Evolutionary conservation across 23 red algal genomes (phyloP).

Genomic region (Agarophyton chilense): DNA sequence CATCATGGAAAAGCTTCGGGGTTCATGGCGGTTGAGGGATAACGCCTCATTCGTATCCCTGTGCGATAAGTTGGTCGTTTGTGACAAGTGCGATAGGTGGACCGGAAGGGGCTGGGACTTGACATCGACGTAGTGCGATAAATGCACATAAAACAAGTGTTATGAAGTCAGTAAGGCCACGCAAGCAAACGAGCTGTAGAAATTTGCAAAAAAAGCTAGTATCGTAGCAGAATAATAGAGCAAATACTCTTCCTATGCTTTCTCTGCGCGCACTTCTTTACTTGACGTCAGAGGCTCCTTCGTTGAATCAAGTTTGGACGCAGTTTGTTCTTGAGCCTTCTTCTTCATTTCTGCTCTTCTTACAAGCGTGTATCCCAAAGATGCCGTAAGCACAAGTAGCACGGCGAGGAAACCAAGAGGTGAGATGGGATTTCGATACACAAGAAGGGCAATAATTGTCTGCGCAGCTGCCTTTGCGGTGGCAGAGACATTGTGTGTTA

Average conservation of each 20-base stretch:
- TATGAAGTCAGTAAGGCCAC: neutral
- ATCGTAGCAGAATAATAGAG: neutral
- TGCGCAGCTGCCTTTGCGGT: slow-evolving; percentile 98
- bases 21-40: no score
- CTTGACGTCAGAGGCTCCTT: slow-evolving; percentile 43
- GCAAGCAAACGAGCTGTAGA: neutral
- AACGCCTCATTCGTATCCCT: no score
- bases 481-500: slow-evolving; percentile 95
- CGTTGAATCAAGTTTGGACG: neutral
- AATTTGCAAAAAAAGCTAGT: no score
- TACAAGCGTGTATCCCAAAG: slow-evolving; percentile 86
- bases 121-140: no score
- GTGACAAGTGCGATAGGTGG: no score
- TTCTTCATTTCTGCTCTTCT: slow-evolving; percentile 87
- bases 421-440: slow-evolving; percentile 91
- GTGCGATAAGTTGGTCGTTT: no score
- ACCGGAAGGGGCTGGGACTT: no score
- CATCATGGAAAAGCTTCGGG: no score
- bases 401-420: slow-evolving; percentile 78
- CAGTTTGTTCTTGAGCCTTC: slow-evolving; percentile 51
- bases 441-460: slow-evolving; percentile 81
- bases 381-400: slow-evolving; percentile 75
- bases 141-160: neutral
- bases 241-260: slow-evolving; percentile 17
- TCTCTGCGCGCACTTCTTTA: slow-evolving; percentile 26